Base-by-base conservation (phyloP, 2,329 filamentous ascomycete species). In the Fusarium miscanthi region DNA sequence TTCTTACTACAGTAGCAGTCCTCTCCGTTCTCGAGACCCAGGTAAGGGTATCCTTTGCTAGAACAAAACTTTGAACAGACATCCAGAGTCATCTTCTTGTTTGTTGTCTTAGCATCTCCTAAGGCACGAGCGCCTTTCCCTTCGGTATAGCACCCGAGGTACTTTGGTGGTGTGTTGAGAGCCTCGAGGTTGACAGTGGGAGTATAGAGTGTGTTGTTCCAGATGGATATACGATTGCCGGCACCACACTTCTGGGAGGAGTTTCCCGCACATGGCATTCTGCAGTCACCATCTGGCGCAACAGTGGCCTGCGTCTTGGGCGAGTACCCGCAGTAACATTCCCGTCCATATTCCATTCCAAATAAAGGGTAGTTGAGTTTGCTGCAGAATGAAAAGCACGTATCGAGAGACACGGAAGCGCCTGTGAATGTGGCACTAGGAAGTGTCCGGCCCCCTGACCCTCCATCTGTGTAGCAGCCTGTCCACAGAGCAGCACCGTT, bases 381-480 rank as follows among this genome's bases (percentile, higher is more conserved):
- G 33, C 62, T 71, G 23, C 74, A 76, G 23, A 76, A 76, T 1
- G 72, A 58, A 7, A 70, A 74, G 12, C 74, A 76, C 2, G 63
- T 73, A 4, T 76, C 72, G 2, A 76, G 49, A 3, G 74, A 75
- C 17, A 76, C 74, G 2, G 69, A 59, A 8, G 72, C 62, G 1
- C 74, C 74, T 7, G 66, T 66, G 19, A 76, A 76, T 4, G 63
- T 56, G 8, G 72, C 69, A n/a, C 42, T 59, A 4, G 74, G 49
- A 4, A 76, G 60, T 5, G 74, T 76, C 2, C 74, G 66, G 3
- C 74, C 74, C 7, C 74, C 74, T n/a, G 60, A 25, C 8, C 72
- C 74, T 42, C 74, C 74, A 5, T 76, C 74, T 6, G 74, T 76
- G 30, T 75, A 76, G 27, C 74, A 76, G 11, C 74, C 74, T n/a